Conservation (phyloP, 441 rosid genomes). For the Syzygium syzygioides region DNA sequence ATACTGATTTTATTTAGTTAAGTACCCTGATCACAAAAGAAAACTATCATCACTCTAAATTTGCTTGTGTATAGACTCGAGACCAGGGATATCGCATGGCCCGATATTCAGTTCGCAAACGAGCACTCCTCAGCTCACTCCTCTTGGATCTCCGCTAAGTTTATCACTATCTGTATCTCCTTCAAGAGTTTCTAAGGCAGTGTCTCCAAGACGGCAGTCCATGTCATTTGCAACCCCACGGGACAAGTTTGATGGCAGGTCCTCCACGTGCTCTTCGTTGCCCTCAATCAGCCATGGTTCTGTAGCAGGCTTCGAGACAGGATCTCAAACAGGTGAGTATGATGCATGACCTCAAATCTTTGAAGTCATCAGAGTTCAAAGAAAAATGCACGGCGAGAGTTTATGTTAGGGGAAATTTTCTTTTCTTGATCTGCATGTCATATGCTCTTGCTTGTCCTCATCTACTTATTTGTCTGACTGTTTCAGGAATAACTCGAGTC, state of each 20-base stretch:
- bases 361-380: fast-evolving
- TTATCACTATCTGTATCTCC: background rate
- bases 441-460: background rate
- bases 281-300: background rate
- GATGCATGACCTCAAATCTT: background rate
- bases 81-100: background rate
- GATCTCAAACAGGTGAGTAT: background rate
- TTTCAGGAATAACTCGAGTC: background rate
- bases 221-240: background rate
- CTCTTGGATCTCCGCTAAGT: background rate
- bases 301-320: background rate
- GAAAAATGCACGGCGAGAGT: background rate
- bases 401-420: background rate
- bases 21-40: background rate
- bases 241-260: background rate
- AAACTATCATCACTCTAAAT: background rate
- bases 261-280: background rate
- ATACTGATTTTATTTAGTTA: background rate
- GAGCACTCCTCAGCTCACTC: background rate
- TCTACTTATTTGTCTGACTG: background rate
- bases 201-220: background rate
- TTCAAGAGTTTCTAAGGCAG: background rate
- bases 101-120: background rate
- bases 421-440: background rate
- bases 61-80: background rate